Base-by-base conservation (phyloP, 164 flowering plant species). In the Vitis cinerea region DNA sequence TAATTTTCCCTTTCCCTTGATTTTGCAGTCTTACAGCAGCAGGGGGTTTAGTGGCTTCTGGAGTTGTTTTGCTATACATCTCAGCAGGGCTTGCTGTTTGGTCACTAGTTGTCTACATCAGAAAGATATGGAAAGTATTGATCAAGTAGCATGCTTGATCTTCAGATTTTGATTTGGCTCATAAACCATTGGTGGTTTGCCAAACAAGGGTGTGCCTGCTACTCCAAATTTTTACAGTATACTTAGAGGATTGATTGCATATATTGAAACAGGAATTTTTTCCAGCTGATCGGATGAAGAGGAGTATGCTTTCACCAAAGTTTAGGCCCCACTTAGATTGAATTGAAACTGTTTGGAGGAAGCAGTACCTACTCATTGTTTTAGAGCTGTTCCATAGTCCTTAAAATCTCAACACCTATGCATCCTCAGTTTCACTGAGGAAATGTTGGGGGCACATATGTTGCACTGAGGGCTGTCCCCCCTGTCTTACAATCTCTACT, bases 21-120 rank as follows among this genome's bases (percentile, higher is more conserved):
- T 30, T 78, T 52, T 78, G 65, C 90, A 95, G 98, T 79, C 77
- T 90, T 60, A 78, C 82, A 77, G 90, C 86, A 15, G 64, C 88
- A 16, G 86, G 79, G 14, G 19, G 71, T 71, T 67, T 93, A 52
- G 90, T 74, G 75, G 78, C 83, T 71, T 72, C 90, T 50, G 98
- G 98, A 53, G 87, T 90, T 51, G 67, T 71, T 64, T 79, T 91
- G 82, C 94, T 96, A 65, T 91, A 93, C 72, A 64, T 88, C 56
- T 96, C 99, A 29, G 93, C 99, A 8, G 88, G 93, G 73, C 97
- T 96, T 61, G 89, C 97, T 15, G 69, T 93, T 49, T 93, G 94
- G 97, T 95, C 99, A 57, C 71, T 95, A 75, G 85, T 74, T 63
- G 90, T 93, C 51, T 96, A 96, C 80, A 86, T 86, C 89, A 87